Evolutionary conservation across 768 basidiomycete species (phyloP).

Genomic region (Suillus tomentosus): DNA sequence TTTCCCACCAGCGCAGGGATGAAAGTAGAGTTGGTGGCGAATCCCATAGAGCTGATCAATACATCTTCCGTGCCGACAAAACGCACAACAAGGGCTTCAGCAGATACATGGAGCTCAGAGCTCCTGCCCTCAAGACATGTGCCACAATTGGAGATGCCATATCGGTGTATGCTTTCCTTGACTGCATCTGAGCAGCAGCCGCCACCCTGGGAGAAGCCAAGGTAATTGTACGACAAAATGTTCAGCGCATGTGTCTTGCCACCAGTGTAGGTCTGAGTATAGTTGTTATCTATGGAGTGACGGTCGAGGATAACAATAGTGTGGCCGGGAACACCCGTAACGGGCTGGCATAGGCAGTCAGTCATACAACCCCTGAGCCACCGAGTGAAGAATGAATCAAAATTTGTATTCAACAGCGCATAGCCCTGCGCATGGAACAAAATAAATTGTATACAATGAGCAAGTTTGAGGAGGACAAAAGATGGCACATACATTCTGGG

Average conservation of each 20-base stretch:
- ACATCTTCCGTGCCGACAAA: conserved; percentile 92
- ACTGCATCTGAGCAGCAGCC: conserved; percentile 96
- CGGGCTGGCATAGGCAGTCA: conserved; percentile 91
- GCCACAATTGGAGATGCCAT: conserved; percentile 79
- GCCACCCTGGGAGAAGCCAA: conserved; percentile 92
- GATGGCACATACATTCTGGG: conserved; percentile 59
- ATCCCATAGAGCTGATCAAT: conserved; percentile 91
- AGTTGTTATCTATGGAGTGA: conserved; percentile 77
- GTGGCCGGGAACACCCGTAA: conserved; percentile 94
- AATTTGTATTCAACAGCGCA: conserved; percentile 95
- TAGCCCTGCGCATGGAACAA: conserved; percentile 65
- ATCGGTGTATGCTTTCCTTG: conserved; percentile 76
- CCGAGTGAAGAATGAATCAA: conserved; percentile 98
- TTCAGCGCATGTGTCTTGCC: conserved; percentile 87
- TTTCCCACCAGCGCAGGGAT: conserved; percentile 91
- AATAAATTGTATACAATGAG: conserved; percentile 9
- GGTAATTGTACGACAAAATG: conserved; percentile 98
- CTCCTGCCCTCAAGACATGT: conserved; percentile 84
- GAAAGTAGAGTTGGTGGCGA: conserved; percentile 91
- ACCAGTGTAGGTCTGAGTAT: conserved; percentile 76
- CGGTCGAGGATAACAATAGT: conserved; percentile 89
- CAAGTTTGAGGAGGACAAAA: not conserved
- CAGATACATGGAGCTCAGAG: conserved; percentile 78
- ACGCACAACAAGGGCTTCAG: conserved; percentile 84
- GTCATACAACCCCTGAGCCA: conserved; percentile 93